A percentile compares a stretch with the other conserved stretches of the same genome.
These are phyloP conservation scores for Pisolithus microcarpus DNA, from an alignment of 768 basidiomycete genomes.

Conservation along the genomic window DNA sequence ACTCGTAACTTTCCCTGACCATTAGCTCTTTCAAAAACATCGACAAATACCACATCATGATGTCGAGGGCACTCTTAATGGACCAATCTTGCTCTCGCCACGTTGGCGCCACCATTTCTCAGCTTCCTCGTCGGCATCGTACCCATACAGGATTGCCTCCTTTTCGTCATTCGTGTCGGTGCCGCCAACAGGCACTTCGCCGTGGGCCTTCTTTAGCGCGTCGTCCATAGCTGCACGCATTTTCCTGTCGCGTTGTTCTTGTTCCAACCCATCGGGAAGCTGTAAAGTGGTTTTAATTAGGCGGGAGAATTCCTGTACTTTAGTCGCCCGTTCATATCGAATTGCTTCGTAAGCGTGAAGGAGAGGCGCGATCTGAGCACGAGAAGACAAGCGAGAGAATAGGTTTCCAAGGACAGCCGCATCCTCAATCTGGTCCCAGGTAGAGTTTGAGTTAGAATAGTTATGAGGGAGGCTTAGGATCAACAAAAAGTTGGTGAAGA, in stretches of 20 bases:
- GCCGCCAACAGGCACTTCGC: slow-evolving; percentile 7
- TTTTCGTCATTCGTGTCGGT: slow-evolving; percentile 32
- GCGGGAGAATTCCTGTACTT: slow-evolving; percentile 42
- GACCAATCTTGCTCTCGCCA: slow-evolving; percentile 16
- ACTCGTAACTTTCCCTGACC: too few species aligned
- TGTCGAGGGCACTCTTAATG: slow-evolving; percentile 4
- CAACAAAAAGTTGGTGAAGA: too few species aligned
- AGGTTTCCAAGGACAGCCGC: slow-evolving; percentile 39
- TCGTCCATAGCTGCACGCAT: slow-evolving; percentile 45
- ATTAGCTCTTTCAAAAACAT: too few species aligned
- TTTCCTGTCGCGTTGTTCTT: slow-evolving; percentile 40
- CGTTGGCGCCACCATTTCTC: slow-evolving; percentile 42
- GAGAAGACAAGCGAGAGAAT: slow-evolving; percentile 39
- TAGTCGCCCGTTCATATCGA: slow-evolving; percentile 42
- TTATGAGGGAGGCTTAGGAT: neutral
- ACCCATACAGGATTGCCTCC: slow-evolving; percentile 42
- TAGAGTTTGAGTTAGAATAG: too few species aligned
- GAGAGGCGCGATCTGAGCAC: slow-evolving; percentile 37
- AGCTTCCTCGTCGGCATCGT: slow-evolving; percentile 46
- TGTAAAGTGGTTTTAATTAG: slow-evolving; percentile 51
- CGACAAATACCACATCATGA: neutral
- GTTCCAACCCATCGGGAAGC: slow-evolving; percentile 46
- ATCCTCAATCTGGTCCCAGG: slow-evolving; percentile 26
- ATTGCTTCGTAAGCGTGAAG: slow-evolving; percentile 47
- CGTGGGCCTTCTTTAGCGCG: slow-evolving; percentile 23